Evolutionary conservation across 805 yeast species (phyloP).

Genomic region (Barnettozyma vustinii): DNA sequence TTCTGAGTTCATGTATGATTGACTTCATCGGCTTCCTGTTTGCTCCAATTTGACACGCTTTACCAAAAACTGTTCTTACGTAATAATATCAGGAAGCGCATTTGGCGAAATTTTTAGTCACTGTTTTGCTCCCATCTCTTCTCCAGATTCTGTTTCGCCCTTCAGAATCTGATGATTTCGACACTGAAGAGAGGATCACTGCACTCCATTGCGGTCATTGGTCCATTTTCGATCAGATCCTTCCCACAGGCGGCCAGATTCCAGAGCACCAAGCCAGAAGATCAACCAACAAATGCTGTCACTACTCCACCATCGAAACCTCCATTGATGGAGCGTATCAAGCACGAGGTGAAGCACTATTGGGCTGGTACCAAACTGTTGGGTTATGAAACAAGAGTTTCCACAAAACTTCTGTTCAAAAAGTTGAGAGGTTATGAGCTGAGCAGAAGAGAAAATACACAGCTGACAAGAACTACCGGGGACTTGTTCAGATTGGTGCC

Average conservation of each 20-base stretch:
- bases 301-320: conserved; percentile 30
- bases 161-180: neutral
- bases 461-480: conserved; percentile 77
- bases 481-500: conserved; percentile 90
- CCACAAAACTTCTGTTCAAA: conserved; percentile 74
- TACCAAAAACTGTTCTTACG: neutral
- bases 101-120: neutral
- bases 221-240: neutral
- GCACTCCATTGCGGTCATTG: neutral
- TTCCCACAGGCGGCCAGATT: neutral
- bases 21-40: no score
- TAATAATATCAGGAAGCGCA: neutral
- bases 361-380: conserved; percentile 94
- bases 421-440: conserved; percentile 87
- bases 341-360: conserved; percentile 85
- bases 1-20: no score
- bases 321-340: conserved; percentile 76
- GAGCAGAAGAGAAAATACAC: conserved; percentile 84
- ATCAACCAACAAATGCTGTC: neutral
- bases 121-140: neutral
- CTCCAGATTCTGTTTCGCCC: neutral
- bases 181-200: neutral
- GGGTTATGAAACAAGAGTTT: conserved; percentile 84
- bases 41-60: no score
- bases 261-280: conserved; percentile 1